Base-by-base conservation (phyloP, 306 rosid species). In the Datisca glomerata region DNA sequence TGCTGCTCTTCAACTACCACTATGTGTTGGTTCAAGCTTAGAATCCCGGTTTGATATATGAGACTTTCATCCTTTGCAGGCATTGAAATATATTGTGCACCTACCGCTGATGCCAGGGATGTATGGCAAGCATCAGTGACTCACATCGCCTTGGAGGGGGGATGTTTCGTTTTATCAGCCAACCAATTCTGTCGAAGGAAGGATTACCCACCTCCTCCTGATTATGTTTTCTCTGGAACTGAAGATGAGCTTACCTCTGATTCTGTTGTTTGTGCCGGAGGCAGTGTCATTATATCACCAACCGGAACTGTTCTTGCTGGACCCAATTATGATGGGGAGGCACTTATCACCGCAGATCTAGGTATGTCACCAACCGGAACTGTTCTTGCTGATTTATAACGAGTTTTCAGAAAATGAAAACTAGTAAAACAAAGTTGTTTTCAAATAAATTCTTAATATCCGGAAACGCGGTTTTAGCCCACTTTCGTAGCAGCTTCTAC, bases 51-150 rank as follows among this genome's bases (percentile, higher is more conserved):
- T n/a, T n/a, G n/a, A n/a, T n/a, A n/a, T n/a, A n/a, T n/a, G n/a
- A n/a, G n/a, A n/a, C n/a, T n/a, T n/a, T n/a, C n/a, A n/a, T n/a
- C n/a, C 12, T 49, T 53, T 53, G 45, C 36, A 87, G 97, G 94
- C 14, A 62, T 87, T 49, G 93, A 87, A 71, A 82, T 87, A 76
- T 87, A 87, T 45, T 87, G 94, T 65, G 97, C 94, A 15, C 97
- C 97, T 6, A 87, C 85, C 0, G 97, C 94, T 62, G 97, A 87
- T 67, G 33, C 78, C 17, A 73, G 85, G 63, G 80, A 74, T 16
- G 45, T 67, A 40, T 87, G 94, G 97, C 93, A 76, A 72, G 73
- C 94, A 41, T 71, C 97, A 45, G 63, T 87, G 97, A 72, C 80
- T 36, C 97, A 87, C 59, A 76, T 87, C 74, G 89, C 97, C 12